Conservation (phyloP, 1,284 basidiomycete genomes). For the Dichomitus squalens region DNA sequence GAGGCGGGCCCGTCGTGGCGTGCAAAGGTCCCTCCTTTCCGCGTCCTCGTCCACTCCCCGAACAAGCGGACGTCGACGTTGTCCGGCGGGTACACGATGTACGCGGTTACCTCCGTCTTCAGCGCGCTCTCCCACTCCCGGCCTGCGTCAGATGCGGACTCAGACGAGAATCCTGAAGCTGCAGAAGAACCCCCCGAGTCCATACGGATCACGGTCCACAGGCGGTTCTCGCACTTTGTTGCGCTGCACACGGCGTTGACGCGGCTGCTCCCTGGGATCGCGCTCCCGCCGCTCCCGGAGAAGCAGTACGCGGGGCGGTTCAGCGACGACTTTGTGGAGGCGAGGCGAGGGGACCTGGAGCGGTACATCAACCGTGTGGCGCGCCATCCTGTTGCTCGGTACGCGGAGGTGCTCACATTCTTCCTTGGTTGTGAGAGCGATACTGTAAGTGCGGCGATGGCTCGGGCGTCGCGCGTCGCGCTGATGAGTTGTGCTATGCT, state of each 20-base stretch:
- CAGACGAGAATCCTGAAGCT: constrained; percentile 21
- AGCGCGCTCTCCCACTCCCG: constrained; percentile 32
- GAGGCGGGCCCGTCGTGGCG: constrained; percentile 78
- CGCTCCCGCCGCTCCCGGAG: constrained; percentile 80
- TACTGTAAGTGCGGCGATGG: constrained; percentile 44
- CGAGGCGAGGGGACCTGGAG: constrained; percentile 77
- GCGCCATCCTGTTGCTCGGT: constrained; percentile 78
- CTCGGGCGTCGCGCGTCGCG: too few relatives aligned
- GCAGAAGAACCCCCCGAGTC: constrained; percentile 40
- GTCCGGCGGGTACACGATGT: constrained; percentile 75
- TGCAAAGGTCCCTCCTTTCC: constrained; percentile 69
- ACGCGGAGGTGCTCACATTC: constrained; percentile 79
- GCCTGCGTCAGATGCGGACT: constrained; percentile 27
- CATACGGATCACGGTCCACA: constrained; percentile 68
- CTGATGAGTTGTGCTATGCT: not conserved
- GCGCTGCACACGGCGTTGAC: constrained; percentile 72
- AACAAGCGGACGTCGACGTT: constrained; percentile 68
- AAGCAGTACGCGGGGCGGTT: constrained; percentile 84
- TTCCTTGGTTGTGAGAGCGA: constrained; percentile 80
- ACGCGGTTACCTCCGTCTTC: constrained; percentile 78
- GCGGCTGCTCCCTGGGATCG: constrained; percentile 71
- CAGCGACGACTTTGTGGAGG: constrained; percentile 81
- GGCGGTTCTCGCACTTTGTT: constrained; percentile 86
- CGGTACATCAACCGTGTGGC: constrained; percentile 73
- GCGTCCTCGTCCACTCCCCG: constrained; percentile 78